These are phyloP conservation scores for Mycogone perniciosa DNA, from an alignment of 2,329 filamentous ascomycete genomes.

Conservation along the genomic window DNA sequence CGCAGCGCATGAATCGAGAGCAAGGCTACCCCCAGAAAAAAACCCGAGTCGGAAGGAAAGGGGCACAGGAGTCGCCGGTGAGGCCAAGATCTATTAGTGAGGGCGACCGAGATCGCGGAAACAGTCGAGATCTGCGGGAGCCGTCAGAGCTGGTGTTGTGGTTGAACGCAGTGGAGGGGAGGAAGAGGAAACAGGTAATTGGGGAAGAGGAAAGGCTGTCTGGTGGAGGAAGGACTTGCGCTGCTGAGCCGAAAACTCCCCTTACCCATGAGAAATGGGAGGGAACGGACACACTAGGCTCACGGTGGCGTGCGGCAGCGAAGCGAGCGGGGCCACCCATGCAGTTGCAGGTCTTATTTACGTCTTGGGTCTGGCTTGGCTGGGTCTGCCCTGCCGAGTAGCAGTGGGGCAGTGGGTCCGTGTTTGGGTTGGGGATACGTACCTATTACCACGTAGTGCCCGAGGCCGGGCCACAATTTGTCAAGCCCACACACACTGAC, in stretches of 20 bases:
- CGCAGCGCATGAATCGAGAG: slow-evolving; percentile 7
- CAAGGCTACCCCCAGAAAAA: background rate
- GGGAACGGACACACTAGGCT: slow-evolving; percentile 29
- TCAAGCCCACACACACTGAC: no score
- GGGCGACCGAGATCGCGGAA: slow-evolving; percentile 1
- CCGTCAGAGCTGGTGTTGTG: slow-evolving; percentile 24
- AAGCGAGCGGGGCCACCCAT: slow-evolving; percentile 23
- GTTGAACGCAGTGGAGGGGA: slow-evolving; percentile 28
- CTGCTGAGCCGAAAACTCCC: slow-evolving; percentile 34
- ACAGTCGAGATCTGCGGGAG: slow-evolving; percentile 14
- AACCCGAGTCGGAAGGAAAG: background rate
- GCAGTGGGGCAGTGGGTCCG: background rate
- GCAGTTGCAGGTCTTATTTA: slow-evolving; percentile 14
- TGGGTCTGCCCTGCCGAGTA: slow-evolving; percentile 5
- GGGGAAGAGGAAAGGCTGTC: slow-evolving; percentile 32
- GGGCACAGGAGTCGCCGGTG: background rate
- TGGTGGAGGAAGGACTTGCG: slow-evolving; percentile 36
- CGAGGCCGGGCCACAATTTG: no score
- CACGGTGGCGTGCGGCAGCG: slow-evolving; percentile 22
- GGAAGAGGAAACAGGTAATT: slow-evolving; percentile 29
- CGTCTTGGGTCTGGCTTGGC: slow-evolving; percentile 5
- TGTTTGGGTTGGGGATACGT: background rate
- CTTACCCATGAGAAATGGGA: slow-evolving; percentile 36
- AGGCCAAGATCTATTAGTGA: slow-evolving; percentile 6
- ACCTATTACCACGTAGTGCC: background rate